phyloP scores from a whole-genome alignment of 2,329 filamentous ascomycete species.

The Pseudogymnoascus sp. region DNA sequence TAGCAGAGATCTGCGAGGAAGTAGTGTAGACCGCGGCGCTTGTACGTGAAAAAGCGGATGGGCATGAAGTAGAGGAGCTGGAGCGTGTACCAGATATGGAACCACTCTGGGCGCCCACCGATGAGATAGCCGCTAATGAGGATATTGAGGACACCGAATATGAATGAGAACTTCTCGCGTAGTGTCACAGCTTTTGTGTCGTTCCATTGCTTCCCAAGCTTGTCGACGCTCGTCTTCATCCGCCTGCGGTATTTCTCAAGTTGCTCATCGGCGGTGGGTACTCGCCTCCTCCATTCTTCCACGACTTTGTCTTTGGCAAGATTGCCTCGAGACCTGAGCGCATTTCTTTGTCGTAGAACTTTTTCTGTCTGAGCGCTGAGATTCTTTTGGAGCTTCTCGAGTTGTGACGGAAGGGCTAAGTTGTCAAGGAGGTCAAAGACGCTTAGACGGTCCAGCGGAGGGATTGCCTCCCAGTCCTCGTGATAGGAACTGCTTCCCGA shows the following conservation, averaged over 20 bases:
- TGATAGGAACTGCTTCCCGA: constrained; percentile 80
- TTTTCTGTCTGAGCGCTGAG: constrained; percentile 77
- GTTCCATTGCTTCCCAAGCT: constrained; percentile 76
- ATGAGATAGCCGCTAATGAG: constrained; percentile 94
- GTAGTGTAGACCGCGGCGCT: constrained; percentile 87
- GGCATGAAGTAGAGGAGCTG: constrained; percentile 96
- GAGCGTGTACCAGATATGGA: constrained; percentile 85
- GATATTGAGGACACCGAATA: constrained; percentile 92
- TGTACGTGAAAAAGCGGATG: constrained; percentile 85
- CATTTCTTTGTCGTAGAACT: constrained; percentile 74
- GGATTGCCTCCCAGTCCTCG: constrained; percentile 79
- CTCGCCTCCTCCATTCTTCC: constrained; percentile 81
- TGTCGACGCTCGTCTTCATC: constrained; percentile 84
- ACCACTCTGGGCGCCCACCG: constrained; percentile 73
- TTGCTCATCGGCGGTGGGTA: constrained; percentile 84
- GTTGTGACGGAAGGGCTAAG: constrained; percentile 76
- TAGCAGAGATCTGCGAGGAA: constrained; percentile 97
- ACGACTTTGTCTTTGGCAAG: constrained; percentile 83
- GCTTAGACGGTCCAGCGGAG: constrained; percentile 80
- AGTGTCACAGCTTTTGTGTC: constrained; percentile 80
- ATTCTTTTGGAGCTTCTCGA: constrained; percentile 82
- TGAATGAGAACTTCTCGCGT: constrained; percentile 92
- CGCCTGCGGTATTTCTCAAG: constrained; percentile 81
- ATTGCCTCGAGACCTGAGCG: constrained; percentile 64
- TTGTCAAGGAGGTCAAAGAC: constrained; percentile 94